Evolutionary conservation across 2,329 filamentous ascomycete species (phyloP).

Genomic region (Lomentospora prolificans): DNA sequence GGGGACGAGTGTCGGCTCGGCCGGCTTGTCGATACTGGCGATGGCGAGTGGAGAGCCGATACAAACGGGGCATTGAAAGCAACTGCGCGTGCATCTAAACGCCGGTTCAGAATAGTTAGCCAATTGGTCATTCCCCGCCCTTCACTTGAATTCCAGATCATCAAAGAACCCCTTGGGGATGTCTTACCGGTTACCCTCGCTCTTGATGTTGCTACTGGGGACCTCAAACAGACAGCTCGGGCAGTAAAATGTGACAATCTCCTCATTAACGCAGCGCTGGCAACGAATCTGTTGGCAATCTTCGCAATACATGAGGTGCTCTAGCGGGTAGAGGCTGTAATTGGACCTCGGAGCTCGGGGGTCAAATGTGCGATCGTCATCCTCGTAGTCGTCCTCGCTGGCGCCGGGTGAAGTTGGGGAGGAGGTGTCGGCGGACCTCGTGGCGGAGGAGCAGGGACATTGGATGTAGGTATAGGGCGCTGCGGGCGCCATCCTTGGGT

Average conservation of each 20-base stretch:
- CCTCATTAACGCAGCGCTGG: constrained; percentile 81
- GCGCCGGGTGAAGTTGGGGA: constrained; percentile 13
- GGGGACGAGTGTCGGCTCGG: constrained; percentile 33
- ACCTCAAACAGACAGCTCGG: constrained; percentile 94
- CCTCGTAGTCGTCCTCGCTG: constrained; percentile 38
- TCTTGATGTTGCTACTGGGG: constrained; percentile 82
- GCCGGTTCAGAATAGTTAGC: too few relatives aligned
- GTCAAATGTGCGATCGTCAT: constrained; percentile 75
- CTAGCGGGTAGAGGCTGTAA: constrained; percentile 86
- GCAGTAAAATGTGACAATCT: constrained; percentile 92
- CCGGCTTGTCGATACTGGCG: constrained; percentile 53
- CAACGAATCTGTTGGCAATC: constrained; percentile 96
- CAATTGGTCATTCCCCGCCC: too few relatives aligned
- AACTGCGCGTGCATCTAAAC: constrained; percentile 77
- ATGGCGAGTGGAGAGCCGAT: constrained; percentile 64
- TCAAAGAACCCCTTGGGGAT: not conserved
- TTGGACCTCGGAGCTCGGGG: constrained; percentile 75
- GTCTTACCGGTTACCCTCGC: constrained; percentile 79
- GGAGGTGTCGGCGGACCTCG: constrained; percentile 19
- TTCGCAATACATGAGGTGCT: constrained; percentile 91
- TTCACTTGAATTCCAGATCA: too few relatives aligned
- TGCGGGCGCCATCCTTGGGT: not conserved
- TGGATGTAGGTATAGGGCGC: constrained; percentile 56
- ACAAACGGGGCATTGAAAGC: constrained; percentile 90
- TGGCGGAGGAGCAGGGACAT: constrained; percentile 46